A percentile compares a stretch with the other conserved stretches of the same genome.
These are phyloP conservation scores for Termitomyces sp. DNA, from an alignment of 768 basidiomycete genomes.

Conservation along the genomic window DNA sequence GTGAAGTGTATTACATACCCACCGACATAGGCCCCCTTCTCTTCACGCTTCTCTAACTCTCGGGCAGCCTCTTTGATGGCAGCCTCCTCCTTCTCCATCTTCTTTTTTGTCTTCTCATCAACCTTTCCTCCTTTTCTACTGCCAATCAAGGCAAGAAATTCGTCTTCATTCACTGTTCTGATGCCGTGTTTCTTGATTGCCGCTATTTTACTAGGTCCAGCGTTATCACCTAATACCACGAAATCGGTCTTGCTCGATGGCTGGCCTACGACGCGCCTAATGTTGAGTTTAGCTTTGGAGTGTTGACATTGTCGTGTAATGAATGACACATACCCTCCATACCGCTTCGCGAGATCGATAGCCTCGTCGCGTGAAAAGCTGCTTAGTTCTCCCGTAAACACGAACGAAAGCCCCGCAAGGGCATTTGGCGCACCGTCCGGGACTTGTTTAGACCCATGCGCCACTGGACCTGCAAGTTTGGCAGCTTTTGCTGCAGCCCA, in stretches of 20 bases:
- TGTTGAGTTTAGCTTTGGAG: not conserved
- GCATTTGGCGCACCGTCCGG: slow-evolving; percentile 73
- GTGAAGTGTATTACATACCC: slow-evolving; percentile 3
- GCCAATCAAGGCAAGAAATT: slow-evolving; percentile 78
- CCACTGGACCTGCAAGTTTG: slow-evolving; percentile 55
- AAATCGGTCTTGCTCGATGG: slow-evolving; percentile 90
- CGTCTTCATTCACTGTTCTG: slow-evolving; percentile 79
- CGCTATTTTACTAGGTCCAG: slow-evolving; percentile 85
- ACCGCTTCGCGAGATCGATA: slow-evolving; percentile 84
- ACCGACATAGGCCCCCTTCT: slow-evolving; percentile 29
- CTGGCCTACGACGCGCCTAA: slow-evolving; percentile 81
- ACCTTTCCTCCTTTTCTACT: slow-evolving; percentile 58
- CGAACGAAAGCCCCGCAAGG: slow-evolving; percentile 83
- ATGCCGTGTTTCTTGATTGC: slow-evolving; percentile 81
- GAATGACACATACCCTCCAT: slow-evolving; percentile 70
- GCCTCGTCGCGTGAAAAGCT: slow-evolving; percentile 89
- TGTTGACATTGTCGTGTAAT: not conserved
- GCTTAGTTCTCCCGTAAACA: slow-evolving; percentile 92
- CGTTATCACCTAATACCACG: slow-evolving; percentile 84
- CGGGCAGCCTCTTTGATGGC: slow-evolving; percentile 70
- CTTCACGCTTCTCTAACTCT: slow-evolving; percentile 72
- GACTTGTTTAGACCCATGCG: slow-evolving; percentile 65
- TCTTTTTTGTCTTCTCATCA: slow-evolving; percentile 81
- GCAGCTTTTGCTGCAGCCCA: slow-evolving; percentile 55
- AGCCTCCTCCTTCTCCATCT: slow-evolving; percentile 75